A percentile compares a stretch with the other conserved stretches of the same genome.
Evolutionary conservation across 495 filamentous ascomycete species (phyloP).

Genomic region (Darksidea phi): DNA sequence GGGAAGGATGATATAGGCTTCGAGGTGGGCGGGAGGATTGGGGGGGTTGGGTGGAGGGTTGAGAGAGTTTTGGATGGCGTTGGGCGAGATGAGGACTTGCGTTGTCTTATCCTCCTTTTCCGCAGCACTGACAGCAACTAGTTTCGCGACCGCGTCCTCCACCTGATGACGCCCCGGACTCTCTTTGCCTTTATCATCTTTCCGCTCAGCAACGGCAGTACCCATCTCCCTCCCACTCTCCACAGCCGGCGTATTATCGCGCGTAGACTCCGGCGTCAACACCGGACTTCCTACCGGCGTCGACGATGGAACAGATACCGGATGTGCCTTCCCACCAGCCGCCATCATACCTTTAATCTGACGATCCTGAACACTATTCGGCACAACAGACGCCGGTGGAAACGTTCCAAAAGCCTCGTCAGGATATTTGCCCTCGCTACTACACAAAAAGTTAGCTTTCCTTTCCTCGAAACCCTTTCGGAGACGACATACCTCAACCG

Average conservation of each 20-base stretch:
- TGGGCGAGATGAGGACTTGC: too few relatives aligned
- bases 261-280: neutral
- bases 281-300: neutral
- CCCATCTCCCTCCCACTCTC: neutral
- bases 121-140: too few relatives aligned
- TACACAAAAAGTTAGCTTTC: neutral
- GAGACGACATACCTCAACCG: constrained; percentile 8
- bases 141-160: too few relatives aligned
- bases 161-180: too few relatives aligned
- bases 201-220: neutral
- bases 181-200: too few relatives aligned
- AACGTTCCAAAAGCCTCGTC: constrained; percentile 16
- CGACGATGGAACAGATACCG: neutral
- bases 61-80: too few relatives aligned
- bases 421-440: constrained; percentile 22
- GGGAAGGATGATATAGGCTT: constrained; percentile 24
- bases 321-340: neutral
- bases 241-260: neutral
- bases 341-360: constrained; percentile 10
- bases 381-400: constrained; percentile 15
- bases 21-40: neutral
- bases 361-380: constrained; percentile 19
- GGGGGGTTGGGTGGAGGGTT: neutral
- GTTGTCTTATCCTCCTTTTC: too few relatives aligned
- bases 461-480: neutral